A percentile compares a stretch with the other conserved stretches of the same genome.
Evolutionary conservation across 2,329 filamentous ascomycete species (phyloP).

Genomic region (Sarocladium brachiariae): DNA sequence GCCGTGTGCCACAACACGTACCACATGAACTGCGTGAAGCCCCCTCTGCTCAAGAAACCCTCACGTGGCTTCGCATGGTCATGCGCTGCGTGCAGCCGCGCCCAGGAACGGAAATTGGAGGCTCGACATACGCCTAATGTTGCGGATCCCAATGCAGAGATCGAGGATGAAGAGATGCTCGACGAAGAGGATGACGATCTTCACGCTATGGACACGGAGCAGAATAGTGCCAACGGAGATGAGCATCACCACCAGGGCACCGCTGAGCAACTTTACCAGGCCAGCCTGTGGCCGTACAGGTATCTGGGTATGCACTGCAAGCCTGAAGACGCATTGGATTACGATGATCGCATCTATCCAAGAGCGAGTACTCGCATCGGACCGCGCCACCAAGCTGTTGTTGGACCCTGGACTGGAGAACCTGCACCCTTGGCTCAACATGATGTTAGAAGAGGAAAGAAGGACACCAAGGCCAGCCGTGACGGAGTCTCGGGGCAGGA

Average conservation of each 20-base stretch:
- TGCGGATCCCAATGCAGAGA: conserved; percentile 59
- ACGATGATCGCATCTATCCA: conserved; percentile 95
- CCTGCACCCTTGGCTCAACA: conserved; percentile 89
- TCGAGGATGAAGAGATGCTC: conserved; percentile 55
- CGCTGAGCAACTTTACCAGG: conserved; percentile 82
- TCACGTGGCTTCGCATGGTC: conserved; percentile 98
- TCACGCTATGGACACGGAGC: conserved; percentile 48
- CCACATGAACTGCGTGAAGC: conserved; percentile 96
- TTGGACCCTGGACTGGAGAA: conserved; percentile 76
- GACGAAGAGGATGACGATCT: conserved; percentile 68
- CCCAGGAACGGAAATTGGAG: conserved; percentile 89
- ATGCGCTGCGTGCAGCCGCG: conserved; percentile 89
- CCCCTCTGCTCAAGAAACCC: conserved; percentile 88
- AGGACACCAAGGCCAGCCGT: conserved; percentile 70
- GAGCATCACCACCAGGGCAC: conserved; percentile 57
- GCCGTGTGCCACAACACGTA: conserved; percentile 92
- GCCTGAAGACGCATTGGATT: conserved; percentile 90
- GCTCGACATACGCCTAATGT: conserved; percentile 77
- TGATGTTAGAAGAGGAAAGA: conserved; percentile 72
- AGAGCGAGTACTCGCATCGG: conserved; percentile 89
- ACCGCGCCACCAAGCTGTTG: conserved; percentile 82
- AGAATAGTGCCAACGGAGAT: conserved; percentile 58
- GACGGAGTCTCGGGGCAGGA: conserved; percentile 74
- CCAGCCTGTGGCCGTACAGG: conserved; percentile 91
- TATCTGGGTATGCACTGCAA: conserved; percentile 95